A percentile compares a stretch with the other conserved stretches of the same genome.
Conservation (phyloP, 1,284 basidiomycete genomes). For the Somion occarium region DNA sequence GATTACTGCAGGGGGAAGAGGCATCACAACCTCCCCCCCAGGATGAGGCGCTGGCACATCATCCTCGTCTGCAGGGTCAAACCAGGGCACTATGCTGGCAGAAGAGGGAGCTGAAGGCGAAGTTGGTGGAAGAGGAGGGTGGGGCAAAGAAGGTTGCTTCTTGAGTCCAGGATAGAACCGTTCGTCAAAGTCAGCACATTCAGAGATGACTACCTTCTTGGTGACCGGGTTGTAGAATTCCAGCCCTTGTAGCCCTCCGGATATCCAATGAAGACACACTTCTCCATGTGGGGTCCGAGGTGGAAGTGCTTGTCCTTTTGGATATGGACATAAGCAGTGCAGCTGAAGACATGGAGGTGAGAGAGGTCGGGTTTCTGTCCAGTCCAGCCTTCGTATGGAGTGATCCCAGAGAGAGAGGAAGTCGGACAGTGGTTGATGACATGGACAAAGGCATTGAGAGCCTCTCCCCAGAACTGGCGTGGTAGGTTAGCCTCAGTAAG, state of each 20-base stretch:
- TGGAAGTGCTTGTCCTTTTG: slow-evolving; percentile 25
- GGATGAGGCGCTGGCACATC: too few relatives aligned
- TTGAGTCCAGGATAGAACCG: slow-evolving; percentile 13
- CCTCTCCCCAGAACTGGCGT: slow-evolving; percentile 22
- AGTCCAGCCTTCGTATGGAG: slow-evolving; percentile 7
- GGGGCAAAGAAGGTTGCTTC: neutral
- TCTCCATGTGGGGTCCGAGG: slow-evolving; percentile 26
- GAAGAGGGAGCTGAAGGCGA: neutral
- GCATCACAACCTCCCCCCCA: too few relatives aligned
- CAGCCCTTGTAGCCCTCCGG: slow-evolving; percentile 24
- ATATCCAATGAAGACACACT: slow-evolving; percentile 35
- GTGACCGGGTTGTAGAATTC: slow-evolving; percentile 21
- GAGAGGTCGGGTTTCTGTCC: slow-evolving; percentile 11
- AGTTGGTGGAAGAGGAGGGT: neutral
- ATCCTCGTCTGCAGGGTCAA: too few relatives aligned
- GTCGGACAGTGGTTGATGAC: slow-evolving; percentile 19
- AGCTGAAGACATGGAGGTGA: slow-evolving; percentile 17
- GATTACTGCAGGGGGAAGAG: too few relatives aligned
- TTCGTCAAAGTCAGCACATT: slow-evolving; percentile 27
- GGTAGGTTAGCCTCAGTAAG: slow-evolving; percentile 21
- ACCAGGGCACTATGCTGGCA: too few relatives aligned
- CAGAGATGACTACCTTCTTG: slow-evolving; percentile 20
- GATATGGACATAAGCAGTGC: slow-evolving; percentile 30
- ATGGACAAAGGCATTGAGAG: slow-evolving; percentile 19
- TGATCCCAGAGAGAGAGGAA: slow-evolving; percentile 18